Base-by-base conservation (phyloP, 1,284 basidiomycete species). In the Inonotus obliquus region DNA sequence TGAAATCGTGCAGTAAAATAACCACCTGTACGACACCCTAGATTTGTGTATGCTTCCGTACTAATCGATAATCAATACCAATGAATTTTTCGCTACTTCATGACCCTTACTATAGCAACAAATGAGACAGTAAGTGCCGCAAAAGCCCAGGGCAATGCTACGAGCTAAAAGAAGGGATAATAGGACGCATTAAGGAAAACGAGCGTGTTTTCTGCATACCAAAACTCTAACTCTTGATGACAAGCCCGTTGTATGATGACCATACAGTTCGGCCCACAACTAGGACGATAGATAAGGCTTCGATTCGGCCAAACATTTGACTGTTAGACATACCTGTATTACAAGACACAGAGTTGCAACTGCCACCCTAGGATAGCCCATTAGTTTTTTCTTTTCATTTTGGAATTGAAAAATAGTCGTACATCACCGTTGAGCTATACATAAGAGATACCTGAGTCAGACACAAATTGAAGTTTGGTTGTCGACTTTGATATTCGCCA, bases 1-100 rank as follows among this genome's bases (percentile, higher is more conserved):
- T 25, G 44, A 51, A n/a, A 63, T 27, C 13, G 62, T 63, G 52
- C 62, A 63, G 27, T 63, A 63, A 52, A 63, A 63, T 10, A 52
- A 17, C 53, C 57, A 63, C 32, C 48, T 27, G 11, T 54, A 60
- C 11, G 62, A 59, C 6, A 63, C 62, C n/a, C 13, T 32, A 10
- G 41, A 49, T 5, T 57, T 45, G 35, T 60, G 48, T 10, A 21
- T 52, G 7, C 23, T 23, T 5, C 62, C 52, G 29, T 39, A 35
- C 52, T 39, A 19, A 1, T 37, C n/a, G 52, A 21, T 9, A 21
- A 44, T 49, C 9, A 49, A 19, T 19, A 23, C n/a, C 13, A 19
- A 11, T 53, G 9, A 35, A 53, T 19, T 53, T 14, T 38, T 4
- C 51, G 25, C 9, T 10, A 14, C 32, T 49, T 25, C 3, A 25